Evolutionary conservation across 2,329 filamentous ascomycete species (phyloP).

Genomic region (Aureobasidium subglaciale): DNA sequence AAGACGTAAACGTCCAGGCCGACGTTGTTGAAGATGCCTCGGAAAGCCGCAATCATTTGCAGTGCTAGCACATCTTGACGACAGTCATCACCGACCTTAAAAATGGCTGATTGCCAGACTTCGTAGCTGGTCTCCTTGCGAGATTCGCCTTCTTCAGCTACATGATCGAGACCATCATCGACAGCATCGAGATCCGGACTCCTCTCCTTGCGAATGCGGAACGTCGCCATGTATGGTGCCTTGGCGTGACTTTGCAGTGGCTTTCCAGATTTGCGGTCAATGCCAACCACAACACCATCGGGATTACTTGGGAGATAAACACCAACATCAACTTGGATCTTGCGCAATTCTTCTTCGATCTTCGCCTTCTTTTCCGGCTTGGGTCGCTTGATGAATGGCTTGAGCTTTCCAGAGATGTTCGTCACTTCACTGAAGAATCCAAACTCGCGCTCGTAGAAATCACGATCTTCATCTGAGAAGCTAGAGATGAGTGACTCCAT

Average conservation of each 20-base stretch:
- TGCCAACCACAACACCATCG: slow-evolving; percentile 93
- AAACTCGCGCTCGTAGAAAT: slow-evolving; percentile 92
- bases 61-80: slow-evolving; percentile 93
- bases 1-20: slow-evolving; percentile 96
- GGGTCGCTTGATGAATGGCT: slow-evolving; percentile 81
- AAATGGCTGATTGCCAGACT: slow-evolving; percentile 98
- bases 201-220: slow-evolving; percentile 82
- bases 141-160: slow-evolving; percentile 26
- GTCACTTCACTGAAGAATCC: slow-evolving; percentile 98
- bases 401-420: slow-evolving; percentile 87
- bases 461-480: slow-evolving; percentile 70
- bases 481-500: slow-evolving; percentile 75
- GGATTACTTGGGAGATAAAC: slow-evolving; percentile 97
- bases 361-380: slow-evolving; percentile 99
- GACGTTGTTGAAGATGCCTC: slow-evolving; percentile 91
- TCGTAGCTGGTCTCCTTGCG: slow-evolving; percentile 59
- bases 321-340: slow-evolving; percentile 93
- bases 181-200: slow-evolving; percentile 42
- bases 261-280: slow-evolving; percentile 96
- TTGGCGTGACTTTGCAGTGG: slow-evolving; percentile 97
- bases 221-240: slow-evolving; percentile 97
- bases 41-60: slow-evolving; percentile 96
- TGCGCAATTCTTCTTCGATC: slow-evolving; percentile 95
- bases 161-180: slow-evolving; percentile 31
- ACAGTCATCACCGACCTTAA: slow-evolving; percentile 99